Evolutionary conservation across 2,329 filamentous ascomycete species (phyloP).

Genomic region (Colletotrichum chrysophilum): DNA sequence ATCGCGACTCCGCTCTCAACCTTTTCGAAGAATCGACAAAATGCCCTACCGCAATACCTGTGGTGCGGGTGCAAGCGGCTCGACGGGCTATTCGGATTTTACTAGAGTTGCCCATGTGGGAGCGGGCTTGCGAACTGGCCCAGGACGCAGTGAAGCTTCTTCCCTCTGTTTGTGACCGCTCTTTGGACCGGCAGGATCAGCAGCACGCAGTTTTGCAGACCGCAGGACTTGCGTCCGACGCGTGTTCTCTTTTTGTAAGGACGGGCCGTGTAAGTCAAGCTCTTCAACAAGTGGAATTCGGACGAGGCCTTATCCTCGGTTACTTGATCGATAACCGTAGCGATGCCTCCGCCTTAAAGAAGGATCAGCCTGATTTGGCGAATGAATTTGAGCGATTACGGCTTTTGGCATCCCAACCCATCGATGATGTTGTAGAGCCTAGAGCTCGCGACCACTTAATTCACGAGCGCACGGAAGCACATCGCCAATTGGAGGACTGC

Average conservation of each 20-base stretch:
- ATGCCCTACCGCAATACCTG: background rate
- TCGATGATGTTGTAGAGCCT: background rate
- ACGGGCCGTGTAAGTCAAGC: background rate
- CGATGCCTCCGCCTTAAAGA: background rate
- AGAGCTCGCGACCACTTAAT: background rate
- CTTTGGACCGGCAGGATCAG: background rate
- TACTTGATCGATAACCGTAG: background rate
- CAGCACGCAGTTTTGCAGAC: background rate
- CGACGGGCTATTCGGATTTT: background rate
- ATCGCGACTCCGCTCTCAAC: background rate
- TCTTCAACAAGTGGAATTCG: background rate
- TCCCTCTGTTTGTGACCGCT: background rate
- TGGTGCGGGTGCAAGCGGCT: background rate
- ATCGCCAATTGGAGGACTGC: background rate
- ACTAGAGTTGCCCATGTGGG: background rate
- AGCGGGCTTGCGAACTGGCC: background rate
- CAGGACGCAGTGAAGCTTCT: background rate
- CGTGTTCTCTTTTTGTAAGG: background rate
- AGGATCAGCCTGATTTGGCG: background rate
- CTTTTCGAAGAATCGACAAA: background rate
- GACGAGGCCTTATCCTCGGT: background rate
- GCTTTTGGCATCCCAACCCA: background rate
- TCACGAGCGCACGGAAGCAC: background rate
- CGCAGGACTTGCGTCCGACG: background rate
- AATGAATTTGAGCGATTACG: background rate